Percentiles rank a stretch among this genome's conserved stretches.
These are phyloP conservation scores for Berkeleyomyces basicola DNA, from an alignment of 2,329 filamentous ascomycete genomes.

Conservation along the genomic window DNA sequence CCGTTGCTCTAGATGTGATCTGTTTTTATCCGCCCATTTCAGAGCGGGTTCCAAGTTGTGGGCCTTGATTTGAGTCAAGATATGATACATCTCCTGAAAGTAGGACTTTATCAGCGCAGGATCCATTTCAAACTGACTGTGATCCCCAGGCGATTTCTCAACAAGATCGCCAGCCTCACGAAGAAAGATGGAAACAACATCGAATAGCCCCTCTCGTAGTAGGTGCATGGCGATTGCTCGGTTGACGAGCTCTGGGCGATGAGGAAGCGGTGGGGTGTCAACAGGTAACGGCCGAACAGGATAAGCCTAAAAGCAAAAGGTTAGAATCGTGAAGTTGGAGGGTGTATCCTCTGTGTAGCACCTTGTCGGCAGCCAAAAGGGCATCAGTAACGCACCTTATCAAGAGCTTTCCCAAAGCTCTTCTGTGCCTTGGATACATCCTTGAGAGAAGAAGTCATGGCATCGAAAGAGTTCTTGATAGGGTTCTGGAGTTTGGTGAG, in stretches of 20 bases:
- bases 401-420: conserved; percentile 69
- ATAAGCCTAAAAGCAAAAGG: conserved; percentile 38
- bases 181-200: conserved; percentile 72
- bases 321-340: no score
- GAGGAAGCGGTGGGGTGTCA: conserved; percentile 40
- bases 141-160: conserved; percentile 13
- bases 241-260: conserved; percentile 62
- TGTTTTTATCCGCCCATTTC: conserved; percentile 63
- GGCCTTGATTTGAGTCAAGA: conserved; percentile 35
- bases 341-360: no score
- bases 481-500: conserved; percentile 77
- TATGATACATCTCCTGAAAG: conserved; percentile 82
- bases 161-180: conserved; percentile 36
- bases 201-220: conserved; percentile 83
- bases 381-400: conserved; percentile 42
- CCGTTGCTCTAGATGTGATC: conserved; percentile 52
- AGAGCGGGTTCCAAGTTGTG: conserved; percentile 72
- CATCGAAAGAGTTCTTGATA: conserved; percentile 63
- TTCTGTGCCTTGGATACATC: conserved; percentile 69
- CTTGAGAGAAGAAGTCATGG: conserved; percentile 65
- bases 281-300: conserved; percentile 46
- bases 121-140: conserved; percentile 21
- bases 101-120: conserved; percentile 49
- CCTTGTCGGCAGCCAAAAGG: neutral
- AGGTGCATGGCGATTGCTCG: conserved; percentile 93